phyloP scores from a whole-genome alignment of 1,284 basidiomycete species.

The Microbotryomycetes sp. region DNA sequence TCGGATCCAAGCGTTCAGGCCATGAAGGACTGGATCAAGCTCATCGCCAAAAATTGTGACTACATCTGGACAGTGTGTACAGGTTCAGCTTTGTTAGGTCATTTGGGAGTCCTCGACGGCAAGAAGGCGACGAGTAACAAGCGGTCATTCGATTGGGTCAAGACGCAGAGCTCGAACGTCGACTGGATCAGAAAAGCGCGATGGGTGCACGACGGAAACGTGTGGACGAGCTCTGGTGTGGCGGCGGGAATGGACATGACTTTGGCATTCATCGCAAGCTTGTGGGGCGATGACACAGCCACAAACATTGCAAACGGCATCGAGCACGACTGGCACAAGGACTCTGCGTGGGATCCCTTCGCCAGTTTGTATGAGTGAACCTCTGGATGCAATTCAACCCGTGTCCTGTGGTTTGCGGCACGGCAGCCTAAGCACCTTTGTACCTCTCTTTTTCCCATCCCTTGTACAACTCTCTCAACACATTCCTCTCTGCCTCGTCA shows the following conservation, averaged over 20 bases:
- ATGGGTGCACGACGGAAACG: slow-evolving; percentile 44
- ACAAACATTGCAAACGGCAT: background rate
- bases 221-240: slow-evolving; percentile 45
- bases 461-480: slow-evolving; percentile 30
- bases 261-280: slow-evolving; percentile 41
- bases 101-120: slow-evolving; percentile 1
- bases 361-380: slow-evolving; percentile 1
- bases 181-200: slow-evolving; percentile 43
- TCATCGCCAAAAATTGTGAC: background rate
- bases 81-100: background rate
- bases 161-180: slow-evolving; percentile 27
- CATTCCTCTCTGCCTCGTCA: slow-evolving; percentile 32
- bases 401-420: too few relatives aligned
- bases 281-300: background rate
- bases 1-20: background rate
- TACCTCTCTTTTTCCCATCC: slow-evolving; percentile 34
- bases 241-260: slow-evolving; percentile 43
- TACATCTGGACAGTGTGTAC: slow-evolving; percentile 1
- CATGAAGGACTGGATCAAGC: too few relatives aligned
- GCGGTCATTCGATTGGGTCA: background rate
- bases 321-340: slow-evolving; percentile 2
- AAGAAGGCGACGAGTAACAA: slow-evolving; percentile 1
- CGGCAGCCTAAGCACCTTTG: slow-evolving; percentile 18
- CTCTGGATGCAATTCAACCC: too few relatives aligned
- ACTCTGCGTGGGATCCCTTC: background rate